phyloP scores from a whole-genome alignment of 257 asterid genomes.

The Lantana camara region DNA sequence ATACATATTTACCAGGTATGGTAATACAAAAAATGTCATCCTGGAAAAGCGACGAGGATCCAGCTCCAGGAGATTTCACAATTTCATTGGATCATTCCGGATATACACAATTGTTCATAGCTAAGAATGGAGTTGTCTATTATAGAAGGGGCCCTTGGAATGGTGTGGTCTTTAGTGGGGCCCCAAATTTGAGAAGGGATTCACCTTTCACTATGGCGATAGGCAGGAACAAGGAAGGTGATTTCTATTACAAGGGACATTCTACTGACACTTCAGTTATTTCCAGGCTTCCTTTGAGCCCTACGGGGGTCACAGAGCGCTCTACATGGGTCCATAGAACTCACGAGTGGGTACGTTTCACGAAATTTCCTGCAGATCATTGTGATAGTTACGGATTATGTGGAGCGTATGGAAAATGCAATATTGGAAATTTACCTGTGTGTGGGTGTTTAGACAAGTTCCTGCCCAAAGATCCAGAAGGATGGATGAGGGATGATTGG shows the following conservation, averaged over 20 bases:
- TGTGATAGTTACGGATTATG: slow-evolving; percentile 41
- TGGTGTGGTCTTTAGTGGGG: slow-evolving; percentile 36
- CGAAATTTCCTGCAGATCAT: slow-evolving; percentile 22
- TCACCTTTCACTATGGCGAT: neutral
- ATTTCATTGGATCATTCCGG: slow-evolving; percentile 30
- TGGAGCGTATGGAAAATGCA: slow-evolving; percentile 40
- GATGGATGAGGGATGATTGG: slow-evolving; percentile 25
- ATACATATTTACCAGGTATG: slow-evolving; percentile 43
- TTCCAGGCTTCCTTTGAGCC: slow-evolving; percentile 12
- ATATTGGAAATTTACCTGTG: slow-evolving; percentile 3
- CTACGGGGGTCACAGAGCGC: slow-evolving; percentile 7
- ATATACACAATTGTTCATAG: slow-evolving; percentile 26
- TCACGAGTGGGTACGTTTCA: slow-evolving; percentile 23
- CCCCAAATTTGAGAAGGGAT: slow-evolving; percentile 8
- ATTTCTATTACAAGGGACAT: slow-evolving; percentile 4
- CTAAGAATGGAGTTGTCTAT: slow-evolving; percentile 5
- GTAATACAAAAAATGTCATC: slow-evolving; percentile 36
- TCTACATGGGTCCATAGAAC: slow-evolving; percentile 33
- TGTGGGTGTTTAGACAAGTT: slow-evolving; percentile 41
- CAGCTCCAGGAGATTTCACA: slow-evolving; percentile 32
- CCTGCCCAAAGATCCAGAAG: slow-evolving; percentile 7
- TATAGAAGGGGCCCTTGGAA: slow-evolving; percentile 36
- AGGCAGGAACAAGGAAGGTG: neutral
- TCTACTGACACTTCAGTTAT: slow-evolving; percentile 17
- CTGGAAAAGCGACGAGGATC: slow-evolving; percentile 44